Conservation (phyloP, 495 filamentous ascomycete species). For the Astrothelium macrocarpum region DNA sequence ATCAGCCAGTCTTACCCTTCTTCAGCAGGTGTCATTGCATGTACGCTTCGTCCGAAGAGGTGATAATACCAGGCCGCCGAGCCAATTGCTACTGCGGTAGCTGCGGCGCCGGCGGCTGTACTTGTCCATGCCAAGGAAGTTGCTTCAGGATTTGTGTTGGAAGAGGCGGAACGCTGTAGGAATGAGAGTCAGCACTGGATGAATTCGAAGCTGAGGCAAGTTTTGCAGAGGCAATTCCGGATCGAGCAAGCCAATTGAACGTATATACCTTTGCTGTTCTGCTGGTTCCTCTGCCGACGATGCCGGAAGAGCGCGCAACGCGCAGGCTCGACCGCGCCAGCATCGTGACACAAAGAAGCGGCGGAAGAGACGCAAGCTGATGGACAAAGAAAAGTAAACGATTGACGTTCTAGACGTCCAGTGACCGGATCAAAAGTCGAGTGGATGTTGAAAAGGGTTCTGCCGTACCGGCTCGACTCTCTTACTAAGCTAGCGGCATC, state of each 20-base stretch:
- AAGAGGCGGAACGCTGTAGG: conserved; percentile 53
- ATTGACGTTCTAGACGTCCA: not conserved
- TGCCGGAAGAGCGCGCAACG: conserved; percentile 65
- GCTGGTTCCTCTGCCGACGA: conserved; percentile 53
- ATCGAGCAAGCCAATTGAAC: conserved; percentile 7
- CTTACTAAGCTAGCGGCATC: not conserved
- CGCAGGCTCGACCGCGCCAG: conserved; percentile 77
- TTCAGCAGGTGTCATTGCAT: conserved; percentile 87
- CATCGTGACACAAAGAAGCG: conserved; percentile 46
- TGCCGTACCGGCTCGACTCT: not conserved
- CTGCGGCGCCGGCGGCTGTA: conserved; percentile 71
- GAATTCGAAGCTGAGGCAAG: not conserved
- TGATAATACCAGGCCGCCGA: conserved; percentile 93
- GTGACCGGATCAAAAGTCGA: not conserved
- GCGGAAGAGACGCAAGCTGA: not conserved
- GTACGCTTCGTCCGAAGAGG: conserved; percentile 75
- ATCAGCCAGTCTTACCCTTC: conserved; percentile 73
- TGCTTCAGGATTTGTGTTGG: conserved; percentile 46
- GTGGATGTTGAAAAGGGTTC: conserved; percentile 1
- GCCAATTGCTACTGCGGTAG: conserved; percentile 75
- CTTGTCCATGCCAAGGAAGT: conserved; percentile 51
- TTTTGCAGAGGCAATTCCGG: conserved; percentile 8
- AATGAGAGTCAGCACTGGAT: conserved; percentile 17
- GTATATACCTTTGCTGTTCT: conserved; percentile 50
- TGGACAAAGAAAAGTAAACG: not conserved